Conservation (phyloP, 2,329 filamentous ascomycete genomes). For the Fusarium begoniae region DNA sequence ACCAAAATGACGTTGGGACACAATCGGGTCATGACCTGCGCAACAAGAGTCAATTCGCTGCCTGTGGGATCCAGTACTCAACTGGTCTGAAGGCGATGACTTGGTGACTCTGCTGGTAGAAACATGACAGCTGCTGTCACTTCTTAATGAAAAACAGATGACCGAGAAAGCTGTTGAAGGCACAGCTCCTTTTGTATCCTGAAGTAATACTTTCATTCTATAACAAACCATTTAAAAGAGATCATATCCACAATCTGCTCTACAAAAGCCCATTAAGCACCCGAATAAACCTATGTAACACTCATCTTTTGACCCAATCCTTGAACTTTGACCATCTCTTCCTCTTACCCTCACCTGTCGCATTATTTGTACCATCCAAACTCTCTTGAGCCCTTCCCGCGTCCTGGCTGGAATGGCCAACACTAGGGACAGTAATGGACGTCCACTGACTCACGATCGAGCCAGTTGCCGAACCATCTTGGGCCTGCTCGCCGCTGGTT, state of each 20-base stretch:
- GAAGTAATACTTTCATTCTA: no score
- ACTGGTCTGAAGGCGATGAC: background rate
- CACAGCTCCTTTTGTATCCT: no score
- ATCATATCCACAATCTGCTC: no score
- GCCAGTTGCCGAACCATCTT: background rate
- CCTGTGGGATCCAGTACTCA: background rate
- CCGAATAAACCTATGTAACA: background rate
- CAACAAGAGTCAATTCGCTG: background rate
- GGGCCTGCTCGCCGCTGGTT: background rate
- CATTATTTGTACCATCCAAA: background rate
- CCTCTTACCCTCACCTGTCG: background rate
- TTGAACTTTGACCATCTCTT: background rate
- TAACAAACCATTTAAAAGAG: accelerated
- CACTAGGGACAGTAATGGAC: background rate
- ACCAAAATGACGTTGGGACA: background rate
- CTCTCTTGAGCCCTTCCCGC: background rate
- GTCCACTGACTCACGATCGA: background rate
- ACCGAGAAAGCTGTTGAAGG: no score
- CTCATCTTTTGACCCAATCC: background rate
- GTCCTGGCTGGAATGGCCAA: background rate
- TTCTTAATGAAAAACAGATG: no score
- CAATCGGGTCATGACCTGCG: background rate
- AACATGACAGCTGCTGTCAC: no score
- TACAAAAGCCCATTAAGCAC: accelerated
- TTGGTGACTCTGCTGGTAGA: background rate